Conservation (phyloP, 148 eudicot species). For the Simmondsia chinensis region DNA sequence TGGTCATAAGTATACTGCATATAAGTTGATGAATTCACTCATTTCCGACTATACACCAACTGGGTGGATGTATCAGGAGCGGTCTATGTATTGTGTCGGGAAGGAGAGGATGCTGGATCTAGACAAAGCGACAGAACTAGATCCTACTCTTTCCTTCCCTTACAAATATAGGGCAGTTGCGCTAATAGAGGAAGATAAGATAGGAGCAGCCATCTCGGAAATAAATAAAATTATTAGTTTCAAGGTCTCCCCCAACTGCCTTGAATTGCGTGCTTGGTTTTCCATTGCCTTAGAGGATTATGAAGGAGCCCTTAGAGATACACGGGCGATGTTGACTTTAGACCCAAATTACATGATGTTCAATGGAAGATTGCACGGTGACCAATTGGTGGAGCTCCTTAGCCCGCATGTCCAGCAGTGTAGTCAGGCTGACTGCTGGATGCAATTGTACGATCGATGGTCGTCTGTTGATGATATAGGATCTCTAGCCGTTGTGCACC, state of each 20-base stretch:
- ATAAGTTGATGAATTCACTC: conserved; percentile 48
- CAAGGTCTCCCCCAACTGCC: conserved; percentile 73
- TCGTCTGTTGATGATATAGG: conserved; percentile 90
- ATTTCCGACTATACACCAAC: conserved; percentile 42
- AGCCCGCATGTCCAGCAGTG: conserved; percentile 38
- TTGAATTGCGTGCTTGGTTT: conserved; percentile 81
- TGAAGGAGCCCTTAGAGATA: conserved; percentile 70
- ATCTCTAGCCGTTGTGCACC: conserved; percentile 75
- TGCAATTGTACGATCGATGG: conserved; percentile 82
- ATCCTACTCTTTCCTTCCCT: conserved; percentile 72
- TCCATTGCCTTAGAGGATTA: conserved; percentile 57
- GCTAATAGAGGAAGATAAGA: conserved; percentile 37
- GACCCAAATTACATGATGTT: conserved; percentile 65
- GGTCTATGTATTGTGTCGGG: conserved; percentile 63
- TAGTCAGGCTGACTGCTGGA: conserved; percentile 84
- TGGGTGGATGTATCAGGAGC: conserved; percentile 97
- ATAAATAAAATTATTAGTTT: conserved; percentile 60
- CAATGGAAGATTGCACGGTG: conserved; percentile 58
- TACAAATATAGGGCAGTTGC: conserved; percentile 66
- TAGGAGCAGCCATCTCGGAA: conserved; percentile 49
- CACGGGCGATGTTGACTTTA: conserved; percentile 58
- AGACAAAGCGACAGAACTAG: conserved; percentile 51
- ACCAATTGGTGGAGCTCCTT: conserved; percentile 51
- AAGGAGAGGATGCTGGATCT: conserved; percentile 57
- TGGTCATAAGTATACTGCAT: conserved; percentile 69